These are phyloP conservation scores for Wickerhamomyces alni DNA, from an alignment of 805 yeast species.

Conservation along the genomic window DNA sequence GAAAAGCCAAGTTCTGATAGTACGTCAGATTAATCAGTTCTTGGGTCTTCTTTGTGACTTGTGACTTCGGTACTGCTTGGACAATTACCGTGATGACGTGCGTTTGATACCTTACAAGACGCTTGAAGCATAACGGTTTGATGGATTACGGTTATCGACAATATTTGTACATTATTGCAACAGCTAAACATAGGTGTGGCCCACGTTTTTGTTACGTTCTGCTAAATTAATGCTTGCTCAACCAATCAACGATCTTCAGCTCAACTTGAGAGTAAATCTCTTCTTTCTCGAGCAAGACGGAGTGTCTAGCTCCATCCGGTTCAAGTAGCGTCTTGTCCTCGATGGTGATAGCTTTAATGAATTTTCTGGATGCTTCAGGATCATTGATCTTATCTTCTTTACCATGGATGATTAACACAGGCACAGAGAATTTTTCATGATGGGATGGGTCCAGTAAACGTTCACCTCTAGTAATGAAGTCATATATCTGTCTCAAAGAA, in stretches of 20 bases:
- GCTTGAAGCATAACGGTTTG: no score
- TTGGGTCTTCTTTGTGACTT: no score
- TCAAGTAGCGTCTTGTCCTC: conserved; percentile 14
- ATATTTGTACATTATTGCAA: no score
- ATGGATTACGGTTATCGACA: no score
- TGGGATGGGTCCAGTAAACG: conserved; percentile 35
- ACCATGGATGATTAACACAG: conserved; percentile 59
- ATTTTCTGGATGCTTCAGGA: conserved; percentile 14
- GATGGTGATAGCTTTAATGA: conserved; percentile 9
- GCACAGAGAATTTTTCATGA: conserved; percentile 27
- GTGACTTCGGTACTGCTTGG: no score
- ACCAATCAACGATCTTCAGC: conserved; percentile 36
- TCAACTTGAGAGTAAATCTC: conserved; percentile 30
- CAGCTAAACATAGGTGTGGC: no score
- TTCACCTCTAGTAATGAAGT: conserved; percentile 59
- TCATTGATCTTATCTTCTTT: conserved; percentile 60
- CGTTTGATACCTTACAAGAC: no score
- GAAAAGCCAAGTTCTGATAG: no score
- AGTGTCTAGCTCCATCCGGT: conserved; percentile 35
- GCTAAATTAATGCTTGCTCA: conserved; percentile 20
- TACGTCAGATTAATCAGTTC: no score
- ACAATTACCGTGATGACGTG: no score
- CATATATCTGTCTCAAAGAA: conserved; percentile 50
- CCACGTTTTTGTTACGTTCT: no score
- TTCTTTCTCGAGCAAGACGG: conserved; percentile 41